Evolutionary conservation across 2,329 filamentous ascomycete species (phyloP), one percentile per base, ranked within the genome.

Genomic region (Pestalotiopsis sp.): DNA sequence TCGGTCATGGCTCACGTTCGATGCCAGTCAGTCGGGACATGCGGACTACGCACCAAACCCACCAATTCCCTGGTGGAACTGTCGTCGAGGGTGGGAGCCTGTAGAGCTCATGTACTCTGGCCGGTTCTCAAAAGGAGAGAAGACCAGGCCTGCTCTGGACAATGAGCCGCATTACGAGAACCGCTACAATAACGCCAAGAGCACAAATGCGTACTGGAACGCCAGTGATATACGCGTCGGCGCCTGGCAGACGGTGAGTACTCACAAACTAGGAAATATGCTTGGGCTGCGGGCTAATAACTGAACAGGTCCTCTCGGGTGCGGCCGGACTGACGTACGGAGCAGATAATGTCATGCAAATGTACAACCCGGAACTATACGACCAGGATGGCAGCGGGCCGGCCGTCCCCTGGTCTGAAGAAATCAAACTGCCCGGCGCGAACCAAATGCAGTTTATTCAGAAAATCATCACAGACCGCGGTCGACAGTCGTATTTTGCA

Each of bases 111-210:
- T 73, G 71, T 73, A 70, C 66, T 66, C 68, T 1, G 68, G 62
- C 11, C 68, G 71, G 6, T 67, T 70, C 56, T 69, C 62, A 13
- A 62, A 23, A 11, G 64, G 52, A 17, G 68, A 69, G 3, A 70
- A 64, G 14, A 69, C 65, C 25, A 64, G 71, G 25, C 72, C 72
- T 3, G 72, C 67, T 25, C 57, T 73, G 5, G 72, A 73, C 64
- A 73, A 72, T 57, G 72, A 73, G 66, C 61, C 71, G 31, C 71
- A 72, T 38, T 73, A 73, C 31, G 72, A 73, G 68, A 68, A 68
- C 23, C 68, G 71, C 39, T 72, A 70, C 49, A 67, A 71, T 61
- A 69, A 73, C 52, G 71, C 64, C 17, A 73, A 73, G 12, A 59
- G 31, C 11, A 41, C 62, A 4, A 66, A 70, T 23, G 49, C 66